Percentiles rank a stretch among this genome's conserved stretches.
phyloP scores from a whole-genome alignment of 106 monocot genomes.

The Ottelia alismoides region DNA sequence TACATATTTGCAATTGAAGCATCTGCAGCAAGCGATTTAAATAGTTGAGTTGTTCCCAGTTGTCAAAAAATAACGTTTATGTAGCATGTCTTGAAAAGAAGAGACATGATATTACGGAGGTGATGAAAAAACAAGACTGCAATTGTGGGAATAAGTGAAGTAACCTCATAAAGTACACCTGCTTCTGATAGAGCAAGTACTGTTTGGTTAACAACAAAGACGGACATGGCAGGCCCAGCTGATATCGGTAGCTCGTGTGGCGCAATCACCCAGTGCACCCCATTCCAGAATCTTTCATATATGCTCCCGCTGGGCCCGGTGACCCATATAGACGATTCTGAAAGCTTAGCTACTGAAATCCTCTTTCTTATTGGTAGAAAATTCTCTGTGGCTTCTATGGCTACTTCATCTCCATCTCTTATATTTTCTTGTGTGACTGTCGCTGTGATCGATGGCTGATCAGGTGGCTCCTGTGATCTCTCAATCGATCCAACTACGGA shows the following conservation, averaged over 20 bases:
- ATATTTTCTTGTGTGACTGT: not conserved
- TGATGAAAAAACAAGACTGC: no score
- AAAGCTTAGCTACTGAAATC: conserved; percentile 55
- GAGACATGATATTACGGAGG: no score
- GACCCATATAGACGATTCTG: conserved; percentile 76
- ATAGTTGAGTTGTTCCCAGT: no score
- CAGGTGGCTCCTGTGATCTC: conserved; percentile 4
- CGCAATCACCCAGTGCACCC: conserved; percentile 81
- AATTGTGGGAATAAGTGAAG: not conserved
- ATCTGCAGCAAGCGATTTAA: no score
- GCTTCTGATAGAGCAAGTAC: conserved; percentile 69
- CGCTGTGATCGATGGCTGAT: not conserved
- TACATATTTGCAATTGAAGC: no score
- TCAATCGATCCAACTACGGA: conserved; percentile 61
- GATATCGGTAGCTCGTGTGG: conserved; percentile 63
- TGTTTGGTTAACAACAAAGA: conserved; percentile 63
- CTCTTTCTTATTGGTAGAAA: conserved; percentile 58
- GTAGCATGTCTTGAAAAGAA: no score
- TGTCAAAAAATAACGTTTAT: no score
- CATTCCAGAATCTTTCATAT: conserved; percentile 99
- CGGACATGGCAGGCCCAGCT: conserved; percentile 43
- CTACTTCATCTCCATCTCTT: not conserved
- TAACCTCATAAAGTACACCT: conserved; percentile 66
- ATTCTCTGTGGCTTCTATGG: not conserved
- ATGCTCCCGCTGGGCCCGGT: conserved; percentile 85